phyloP scores from a whole-genome alignment of 441 rosid species.

The Erodium texanum region DNA sequence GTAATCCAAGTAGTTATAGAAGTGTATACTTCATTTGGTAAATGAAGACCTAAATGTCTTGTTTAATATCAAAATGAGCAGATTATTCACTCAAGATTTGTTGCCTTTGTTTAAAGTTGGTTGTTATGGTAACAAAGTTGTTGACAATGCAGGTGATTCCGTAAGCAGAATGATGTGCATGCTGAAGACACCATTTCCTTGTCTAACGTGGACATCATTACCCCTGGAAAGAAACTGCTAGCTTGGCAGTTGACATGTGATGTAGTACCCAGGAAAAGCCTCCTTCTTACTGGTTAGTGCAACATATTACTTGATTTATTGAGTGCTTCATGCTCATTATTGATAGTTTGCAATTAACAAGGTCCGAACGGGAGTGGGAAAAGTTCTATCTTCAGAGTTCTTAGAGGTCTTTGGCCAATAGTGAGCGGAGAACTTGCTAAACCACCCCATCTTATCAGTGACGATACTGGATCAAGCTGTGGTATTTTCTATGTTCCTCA shows the following conservation, averaged over 20 bases:
- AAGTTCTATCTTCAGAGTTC: conserved; percentile 93
- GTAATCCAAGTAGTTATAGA: background rate
- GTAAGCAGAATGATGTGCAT: conserved; percentile 27
- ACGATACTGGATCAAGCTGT: conserved; percentile 50
- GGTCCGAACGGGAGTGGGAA: conserved; percentile 99
- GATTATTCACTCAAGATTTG: background rate
- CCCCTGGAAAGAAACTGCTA: conserved; percentile 83
- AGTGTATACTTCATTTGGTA: background rate
- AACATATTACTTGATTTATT: conserved; percentile 13
- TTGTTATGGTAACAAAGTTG: conserved; percentile 16
- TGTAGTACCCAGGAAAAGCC: conserved; percentile 62
- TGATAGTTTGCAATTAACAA: conserved; percentile 29
- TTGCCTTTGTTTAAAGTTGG: background rate
- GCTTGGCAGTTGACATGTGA: conserved; percentile 82
- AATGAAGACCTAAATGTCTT: background rate
- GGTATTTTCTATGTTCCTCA: conserved; percentile 92
- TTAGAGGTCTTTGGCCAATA: conserved; percentile 91
- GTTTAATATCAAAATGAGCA: background rate
- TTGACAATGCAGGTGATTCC: conserved; percentile 32
- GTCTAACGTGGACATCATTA: conserved; percentile 67
- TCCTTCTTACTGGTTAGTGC: conserved; percentile 90
- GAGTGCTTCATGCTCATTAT: conserved; percentile 19
- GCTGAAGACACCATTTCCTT: conserved; percentile 60
- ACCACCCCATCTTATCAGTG: conserved; percentile 45
- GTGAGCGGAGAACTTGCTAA: conserved; percentile 67